Conservation (phyloP, 176 grass and related monocot genomes). For the Triticum timopheevii region DNA sequence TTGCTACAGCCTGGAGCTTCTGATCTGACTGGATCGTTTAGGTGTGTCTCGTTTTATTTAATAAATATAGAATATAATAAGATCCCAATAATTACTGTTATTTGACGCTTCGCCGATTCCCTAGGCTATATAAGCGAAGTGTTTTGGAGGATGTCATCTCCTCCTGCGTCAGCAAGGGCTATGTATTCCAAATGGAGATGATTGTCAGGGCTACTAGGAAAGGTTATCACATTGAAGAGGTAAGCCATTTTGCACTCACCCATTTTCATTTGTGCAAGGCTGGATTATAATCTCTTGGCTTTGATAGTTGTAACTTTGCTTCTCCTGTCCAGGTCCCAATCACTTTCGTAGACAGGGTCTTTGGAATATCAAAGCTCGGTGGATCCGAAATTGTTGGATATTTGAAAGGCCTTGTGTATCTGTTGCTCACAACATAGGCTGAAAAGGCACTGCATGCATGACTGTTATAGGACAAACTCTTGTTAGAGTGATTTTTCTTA, state of each 20-base stretch:
- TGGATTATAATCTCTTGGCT: neutral
- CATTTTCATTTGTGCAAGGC: neutral
- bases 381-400: conserved; percentile 98
- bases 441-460: neutral
- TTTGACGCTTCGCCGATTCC: conserved; percentile 1
- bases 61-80: neutral
- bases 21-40: conserved; percentile 93
- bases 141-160: conserved; percentile 90
- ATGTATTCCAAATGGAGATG: conserved; percentile 99
- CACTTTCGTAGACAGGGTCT: conserved; percentile 92
- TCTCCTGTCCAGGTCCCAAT: conserved; percentile 75
- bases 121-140: conserved; percentile 82
- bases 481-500: conserved; percentile 1
- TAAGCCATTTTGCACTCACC: neutral
- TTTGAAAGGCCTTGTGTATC: conserved; percentile 81
- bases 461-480: neutral
- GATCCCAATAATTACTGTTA: neutral
- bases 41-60: conserved; percentile 36
- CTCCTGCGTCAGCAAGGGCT: conserved; percentile 96
- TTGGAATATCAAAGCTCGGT: conserved; percentile 92
- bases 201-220: conserved; percentile 97
- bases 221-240: conserved; percentile 87
- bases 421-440: conserved; percentile 79
- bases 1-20: conserved; percentile 88
- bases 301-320: conserved; percentile 7